Base-by-base conservation (phyloP, 768 basidiomycete genomes). In the Rhizopogon rudus region DNA sequence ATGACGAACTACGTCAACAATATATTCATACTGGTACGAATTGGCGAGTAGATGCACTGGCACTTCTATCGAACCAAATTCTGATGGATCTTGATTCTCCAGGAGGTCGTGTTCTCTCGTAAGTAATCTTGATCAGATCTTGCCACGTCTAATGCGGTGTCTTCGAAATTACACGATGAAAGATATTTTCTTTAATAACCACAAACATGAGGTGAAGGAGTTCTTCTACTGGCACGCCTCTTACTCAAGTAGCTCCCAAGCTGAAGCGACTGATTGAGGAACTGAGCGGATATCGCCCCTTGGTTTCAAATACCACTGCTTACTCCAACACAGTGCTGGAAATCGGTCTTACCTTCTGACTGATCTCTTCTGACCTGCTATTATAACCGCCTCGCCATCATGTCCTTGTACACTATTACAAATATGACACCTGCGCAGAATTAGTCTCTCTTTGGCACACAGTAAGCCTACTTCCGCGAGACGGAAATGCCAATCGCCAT, bases 331-430 rank as follows among this genome's bases (percentile, higher is more conserved):
- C 8, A 9, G 13, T 49, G 46, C 13, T 37, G 5, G 33, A 35
- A 16, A 14, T 35, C 22, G 20, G 7, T 35, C 13, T 35, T 9
- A 22, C 48, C 48, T 33, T 37, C 20, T 14, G 9, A 20, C 1
- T 35, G 33, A 22, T 48, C 17, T 22, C 17, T 48, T 48, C 46
- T 49, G 16, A 35, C 33, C 7, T 16, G 44, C 16, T 52, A 28
- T 33, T 29, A 28, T 20, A 17, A 50, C 16, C 22, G 17, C 46
- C 22, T 48, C 46, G 17, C 20, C 48, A 16, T 25, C 29, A 69
- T 69, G 67, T 60, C 69, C 33, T 57, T 69, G 57, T 58, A 60
- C 60, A 65, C 71, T 53, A 63, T 64, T 64, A 68, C 70, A 14
- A 59, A 64, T 43, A 44, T 70, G 42, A 67, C 41, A 62, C 58